A percentile compares a stretch with the other conserved stretches of the same genome.
phyloP scores from a whole-genome alignment of 1,139 yeast genomes.

The Casaregolazyma suthepensis region DNA sequence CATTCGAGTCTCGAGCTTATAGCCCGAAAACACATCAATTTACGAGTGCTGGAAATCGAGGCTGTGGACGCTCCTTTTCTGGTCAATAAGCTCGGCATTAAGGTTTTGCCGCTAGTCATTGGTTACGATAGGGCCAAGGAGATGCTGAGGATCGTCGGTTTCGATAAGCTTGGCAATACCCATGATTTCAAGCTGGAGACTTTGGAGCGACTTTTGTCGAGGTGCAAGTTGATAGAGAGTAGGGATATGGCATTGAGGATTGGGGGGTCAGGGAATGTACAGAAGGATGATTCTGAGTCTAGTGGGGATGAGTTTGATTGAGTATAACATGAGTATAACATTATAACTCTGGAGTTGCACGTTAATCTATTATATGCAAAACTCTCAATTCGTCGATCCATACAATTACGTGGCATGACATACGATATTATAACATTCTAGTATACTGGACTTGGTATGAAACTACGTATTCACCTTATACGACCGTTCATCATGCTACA shows the following conservation, averaged over 20 bases:
- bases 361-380: no score
- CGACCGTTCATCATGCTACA: no score
- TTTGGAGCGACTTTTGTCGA: constrained; percentile 39
- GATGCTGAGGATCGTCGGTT: constrained; percentile 55
- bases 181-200: constrained; percentile 39
- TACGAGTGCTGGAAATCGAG: constrained; percentile 51
- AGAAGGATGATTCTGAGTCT: not conserved
- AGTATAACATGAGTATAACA: no score
- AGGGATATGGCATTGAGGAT: not conserved
- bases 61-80: constrained; percentile 69
- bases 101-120: constrained; percentile 66
- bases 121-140: constrained; percentile 59
- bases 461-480: no score
- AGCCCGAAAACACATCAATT: constrained; percentile 53
- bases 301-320: not conserved
- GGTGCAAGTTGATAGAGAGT: not conserved
- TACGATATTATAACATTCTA: no score
- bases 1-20: constrained; percentile 24
- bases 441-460: no score
- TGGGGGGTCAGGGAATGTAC: not conserved
- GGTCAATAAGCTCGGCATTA: constrained; percentile 53
- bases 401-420: no score
- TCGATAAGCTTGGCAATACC: constrained; percentile 48
- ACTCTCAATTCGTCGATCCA: no score
- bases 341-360: no score